phyloP scores from a whole-genome alignment of 1,284 basidiomycete species.

The Anthracocystis walkeri region DNA sequence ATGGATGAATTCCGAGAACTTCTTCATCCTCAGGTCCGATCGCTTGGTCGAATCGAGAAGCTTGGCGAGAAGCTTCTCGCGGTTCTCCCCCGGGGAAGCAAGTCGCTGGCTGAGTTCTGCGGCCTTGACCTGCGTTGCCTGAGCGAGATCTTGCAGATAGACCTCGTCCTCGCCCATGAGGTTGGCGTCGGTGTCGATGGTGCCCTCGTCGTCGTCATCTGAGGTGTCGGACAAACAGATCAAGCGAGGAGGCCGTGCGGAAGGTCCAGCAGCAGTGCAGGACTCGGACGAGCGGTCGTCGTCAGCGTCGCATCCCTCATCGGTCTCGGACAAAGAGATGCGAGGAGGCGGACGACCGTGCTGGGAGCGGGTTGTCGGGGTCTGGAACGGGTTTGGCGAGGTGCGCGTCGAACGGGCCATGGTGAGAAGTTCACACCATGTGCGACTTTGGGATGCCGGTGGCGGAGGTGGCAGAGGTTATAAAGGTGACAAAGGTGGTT shows the following conservation, averaged over 20 bases:
- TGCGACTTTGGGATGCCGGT: background rate
- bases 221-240: background rate
- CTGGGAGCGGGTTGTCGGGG: background rate
- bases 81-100: background rate
- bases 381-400: background rate
- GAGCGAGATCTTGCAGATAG: background rate
- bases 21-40: slow-evolving; percentile 13
- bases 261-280: background rate
- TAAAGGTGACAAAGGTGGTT: no score
- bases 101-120: background rate
- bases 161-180: slow-evolving; percentile 4
- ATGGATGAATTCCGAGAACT: slow-evolving; percentile 22
- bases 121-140: background rate
- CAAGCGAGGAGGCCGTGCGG: background rate
- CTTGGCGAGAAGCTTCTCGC: background rate
- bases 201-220: background rate
- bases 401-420: slow-evolving; percentile 26
- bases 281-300: background rate
- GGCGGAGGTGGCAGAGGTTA: background rate
- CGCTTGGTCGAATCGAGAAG: slow-evolving; percentile 16
- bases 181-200: background rate
- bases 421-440: background rate
- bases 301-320: background rate
- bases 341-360: background rate
- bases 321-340: background rate